Percentiles rank a stretch among this genome's conserved stretches.
Evolutionary conservation across 805 yeast species (phyloP).

Genomic region (Metschnikowia borealis): DNA sequence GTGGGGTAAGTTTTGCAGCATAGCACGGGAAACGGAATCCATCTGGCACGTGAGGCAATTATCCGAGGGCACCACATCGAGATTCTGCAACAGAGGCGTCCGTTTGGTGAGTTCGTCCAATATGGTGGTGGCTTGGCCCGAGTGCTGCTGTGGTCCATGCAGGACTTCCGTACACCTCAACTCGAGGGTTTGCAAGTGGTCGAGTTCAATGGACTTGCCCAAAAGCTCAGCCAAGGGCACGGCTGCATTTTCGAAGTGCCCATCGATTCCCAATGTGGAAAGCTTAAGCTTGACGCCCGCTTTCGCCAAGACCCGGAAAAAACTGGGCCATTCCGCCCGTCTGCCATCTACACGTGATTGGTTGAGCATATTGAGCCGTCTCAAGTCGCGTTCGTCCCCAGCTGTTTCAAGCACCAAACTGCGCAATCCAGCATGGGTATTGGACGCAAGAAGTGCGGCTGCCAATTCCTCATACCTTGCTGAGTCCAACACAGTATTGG

Average conservation of each 20-base stretch:
- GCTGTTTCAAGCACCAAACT: conserved; percentile 17
- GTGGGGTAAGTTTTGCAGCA: conserved; percentile 5
- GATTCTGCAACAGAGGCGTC: conserved; percentile 7
- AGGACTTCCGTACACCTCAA: conserved; percentile 20
- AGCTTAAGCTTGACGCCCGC: conserved; percentile 6
- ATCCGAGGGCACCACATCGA: conserved; percentile 9
- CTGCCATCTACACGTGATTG: conserved; percentile 1
- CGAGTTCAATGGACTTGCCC: conserved; percentile 14
- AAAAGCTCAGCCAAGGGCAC: conserved; percentile 8
- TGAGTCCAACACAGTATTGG: not conserved
- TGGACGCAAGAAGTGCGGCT: conserved; percentile 1
- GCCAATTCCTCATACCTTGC: conserved; percentile 6
- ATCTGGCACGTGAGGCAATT: conserved; percentile 14
- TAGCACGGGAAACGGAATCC: not conserved
- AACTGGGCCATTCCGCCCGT: conserved; percentile 20
- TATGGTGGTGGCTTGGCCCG: conserved; percentile 2
- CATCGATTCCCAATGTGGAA: conserved; percentile 20
- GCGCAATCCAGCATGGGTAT: conserved; percentile 3
- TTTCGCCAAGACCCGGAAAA: conserved; percentile 14
- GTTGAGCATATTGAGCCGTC: conserved; percentile 18
- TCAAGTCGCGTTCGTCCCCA: conserved; percentile 12
- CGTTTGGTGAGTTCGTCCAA: conserved; percentile 7
- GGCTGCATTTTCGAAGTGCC: conserved; percentile 19
- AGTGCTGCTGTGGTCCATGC: conserved; percentile 19
- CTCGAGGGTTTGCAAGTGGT: conserved; percentile 12